Percentiles rank a stretch among this genome's conserved stretches.
phyloP scores from a whole-genome alignment of 129 eudicot species.

The Gnaphalium uliginosum region DNA sequence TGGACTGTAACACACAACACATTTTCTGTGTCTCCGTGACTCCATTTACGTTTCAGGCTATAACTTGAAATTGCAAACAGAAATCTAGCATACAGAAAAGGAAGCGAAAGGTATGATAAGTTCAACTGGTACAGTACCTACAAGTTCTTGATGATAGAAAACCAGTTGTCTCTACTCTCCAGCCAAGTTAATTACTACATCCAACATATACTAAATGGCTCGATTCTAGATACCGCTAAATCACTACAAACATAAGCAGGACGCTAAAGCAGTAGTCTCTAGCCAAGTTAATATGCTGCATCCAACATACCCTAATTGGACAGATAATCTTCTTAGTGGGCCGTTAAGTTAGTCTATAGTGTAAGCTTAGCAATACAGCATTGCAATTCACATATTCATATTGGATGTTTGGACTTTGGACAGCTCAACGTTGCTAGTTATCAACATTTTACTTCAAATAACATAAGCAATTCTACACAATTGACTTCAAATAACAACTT shows the following conservation, averaged over 20 bases:
- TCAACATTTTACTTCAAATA: not conserved
- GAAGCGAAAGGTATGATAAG: not conserved
- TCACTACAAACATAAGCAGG: not conserved
- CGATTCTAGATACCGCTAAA: not conserved
- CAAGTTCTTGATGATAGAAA: not conserved
- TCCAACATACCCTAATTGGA: not conserved
- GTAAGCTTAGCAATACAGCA: not conserved
- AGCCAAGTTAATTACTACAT: not conserved
- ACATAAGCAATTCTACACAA: slow-evolving; percentile 13
- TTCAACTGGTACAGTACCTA: not conserved
- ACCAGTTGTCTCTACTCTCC: not conserved
- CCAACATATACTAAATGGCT: not conserved
- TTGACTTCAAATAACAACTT: slow-evolving; percentile 1
- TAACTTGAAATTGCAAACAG: not conserved
- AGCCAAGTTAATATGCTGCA: not conserved
- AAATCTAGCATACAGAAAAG: not conserved
- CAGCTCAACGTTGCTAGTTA: not conserved
- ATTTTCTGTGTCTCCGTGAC: not conserved
- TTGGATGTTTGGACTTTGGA: not conserved
- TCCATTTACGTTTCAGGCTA: not conserved
- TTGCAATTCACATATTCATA: not conserved
- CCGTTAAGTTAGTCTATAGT: not conserved
- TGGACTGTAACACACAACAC: not conserved
- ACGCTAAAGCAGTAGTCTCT: not conserved
- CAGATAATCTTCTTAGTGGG: not conserved